Evolutionary conservation across 805 yeast genomes (phyloP).

Genomic region (Ogataea thermomethanolica): DNA sequence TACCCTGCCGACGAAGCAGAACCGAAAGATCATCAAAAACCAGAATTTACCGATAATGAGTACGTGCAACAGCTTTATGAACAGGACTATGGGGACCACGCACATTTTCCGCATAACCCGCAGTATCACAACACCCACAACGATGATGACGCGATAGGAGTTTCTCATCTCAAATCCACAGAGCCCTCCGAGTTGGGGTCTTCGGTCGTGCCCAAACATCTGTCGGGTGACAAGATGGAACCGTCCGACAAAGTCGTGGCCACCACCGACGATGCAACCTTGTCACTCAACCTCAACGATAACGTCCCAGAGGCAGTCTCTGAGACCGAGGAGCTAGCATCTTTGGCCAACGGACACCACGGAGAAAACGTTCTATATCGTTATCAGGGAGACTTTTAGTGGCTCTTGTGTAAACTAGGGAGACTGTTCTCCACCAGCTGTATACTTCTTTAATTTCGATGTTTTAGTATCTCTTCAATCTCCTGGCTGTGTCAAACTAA

Average conservation of each 20-base stretch:
- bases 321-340: constrained; percentile 34
- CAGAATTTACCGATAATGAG: constrained; percentile 15
- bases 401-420: constrained; percentile 3
- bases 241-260: constrained; percentile 23
- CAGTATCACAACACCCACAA: constrained; percentile 28
- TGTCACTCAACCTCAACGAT: constrained; percentile 29
- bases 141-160: constrained; percentile 13
- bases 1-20: constrained; percentile 12
- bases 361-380: constrained; percentile 32
- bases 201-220: constrained; percentile 2
- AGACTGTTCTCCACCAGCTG: constrained; percentile 1
- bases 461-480: constrained; percentile 4
- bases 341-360: constrained; percentile 34
- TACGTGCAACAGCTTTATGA: constrained; percentile 34
- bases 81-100: constrained; percentile 29
- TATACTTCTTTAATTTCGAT: constrained; percentile 4
- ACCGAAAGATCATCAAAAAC: constrained; percentile 4
- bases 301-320: constrained; percentile 30
- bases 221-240: constrained; percentile 1
- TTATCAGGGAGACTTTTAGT: constrained; percentile 27
- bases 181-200: constrained; percentile 4
- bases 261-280: constrained; percentile 30
- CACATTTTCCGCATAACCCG: constrained; percentile 31
- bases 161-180: constrained; percentile 7
- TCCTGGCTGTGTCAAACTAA: constrained; percentile 6